Evolutionary conservation across 768 basidiomycete genomes (phyloP), one percentile per base, ranked within the genome.

Genomic region (Tubosaeta sp.): DNA sequence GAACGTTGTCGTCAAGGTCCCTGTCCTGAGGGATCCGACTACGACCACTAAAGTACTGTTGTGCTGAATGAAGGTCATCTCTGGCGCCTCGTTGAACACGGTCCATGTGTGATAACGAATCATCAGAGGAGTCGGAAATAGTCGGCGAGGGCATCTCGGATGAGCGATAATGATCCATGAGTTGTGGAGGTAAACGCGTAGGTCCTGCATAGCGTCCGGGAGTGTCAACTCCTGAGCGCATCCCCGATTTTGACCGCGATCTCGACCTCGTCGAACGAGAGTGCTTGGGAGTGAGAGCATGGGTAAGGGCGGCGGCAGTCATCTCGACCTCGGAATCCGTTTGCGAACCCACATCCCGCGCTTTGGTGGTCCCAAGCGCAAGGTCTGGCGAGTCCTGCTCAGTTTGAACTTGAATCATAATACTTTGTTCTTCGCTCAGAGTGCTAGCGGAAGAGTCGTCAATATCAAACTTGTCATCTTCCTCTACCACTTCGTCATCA

Each of bases 381-480:
- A 48, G 7, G 44, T 59, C 58, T 8, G 18, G 34, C 14, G n/a
- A 12, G 40, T 6, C 53, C 19, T 67, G 60, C 44, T 62, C 52
- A 34, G 43, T 52, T 41, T 52, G 55, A 6, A 57, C 35, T 2
- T 51, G 55, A 11, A 39, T 44, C 24, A 29, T 48, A 24, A 1
- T 10, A 24, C 31, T 29, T 25, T 49, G 54, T 25, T 56, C 48
- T 24, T 27, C 43, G 2, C 21, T 48, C 10, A 68, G 70, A 18
- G 76, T 74, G 44, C 84, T 83, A 3, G 78, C 76, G 5, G 87
- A 85, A 18, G 86, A 87, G 69, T 97, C 94, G 59, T 96, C 90
- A 46, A 98, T 98, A 67, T 99, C 96, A 69, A 84, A 97, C 59
- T 79, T 81, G 63, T 92, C 89, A 32, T 90, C 83, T 24, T 84